A percentile compares a stretch with the other conserved stretches of the same genome.
These are phyloP conservation scores for Botryotinia globosa DNA, from an alignment of 2,329 filamentous ascomycete genomes.

Conservation along the genomic window DNA sequence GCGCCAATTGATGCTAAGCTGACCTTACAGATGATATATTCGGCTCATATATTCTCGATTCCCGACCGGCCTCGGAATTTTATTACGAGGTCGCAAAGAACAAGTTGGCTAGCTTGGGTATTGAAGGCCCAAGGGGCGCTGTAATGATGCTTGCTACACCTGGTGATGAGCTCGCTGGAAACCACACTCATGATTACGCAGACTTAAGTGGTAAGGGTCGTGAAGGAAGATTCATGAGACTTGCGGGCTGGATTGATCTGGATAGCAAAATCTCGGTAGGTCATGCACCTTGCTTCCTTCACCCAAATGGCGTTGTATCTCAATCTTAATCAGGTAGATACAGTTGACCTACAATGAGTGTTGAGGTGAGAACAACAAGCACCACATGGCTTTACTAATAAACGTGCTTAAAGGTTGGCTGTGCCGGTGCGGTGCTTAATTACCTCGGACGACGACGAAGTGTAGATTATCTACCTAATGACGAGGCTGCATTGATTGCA, in stretches of 20 bases:
- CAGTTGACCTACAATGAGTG: neutral
- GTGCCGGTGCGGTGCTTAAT: constrained; percentile 80
- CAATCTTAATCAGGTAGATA: neutral
- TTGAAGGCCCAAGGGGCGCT: constrained; percentile 44
- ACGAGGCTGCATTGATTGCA: constrained; percentile 50
- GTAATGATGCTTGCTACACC: constrained; percentile 62
- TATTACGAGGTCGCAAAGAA: constrained; percentile 62
- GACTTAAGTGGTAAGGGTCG: constrained; percentile 48
- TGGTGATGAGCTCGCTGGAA: constrained; percentile 43
- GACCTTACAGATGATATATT: constrained; percentile 38
- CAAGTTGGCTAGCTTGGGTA: constrained; percentile 59
- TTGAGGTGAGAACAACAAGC: neutral
- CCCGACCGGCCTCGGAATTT: constrained; percentile 71
- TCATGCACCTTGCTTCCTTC: constrained; percentile 2
- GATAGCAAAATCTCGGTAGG: constrained; percentile 68
- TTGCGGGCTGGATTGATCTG: constrained; percentile 69
- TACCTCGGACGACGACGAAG: constrained; percentile 70
- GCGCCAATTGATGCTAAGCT: neutral
- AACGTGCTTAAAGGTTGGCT: constrained; percentile 55
- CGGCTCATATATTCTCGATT: constrained; percentile 56
- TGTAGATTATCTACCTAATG: constrained; percentile 59
- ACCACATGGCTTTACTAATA: neutral
- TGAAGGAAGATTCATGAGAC: constrained; percentile 63
- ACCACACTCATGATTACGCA: constrained; percentile 34
- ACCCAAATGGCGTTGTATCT: neutral